Evolutionary conservation across 805 yeast species (phyloP).

Genomic region (Ogataea pini): DNA sequence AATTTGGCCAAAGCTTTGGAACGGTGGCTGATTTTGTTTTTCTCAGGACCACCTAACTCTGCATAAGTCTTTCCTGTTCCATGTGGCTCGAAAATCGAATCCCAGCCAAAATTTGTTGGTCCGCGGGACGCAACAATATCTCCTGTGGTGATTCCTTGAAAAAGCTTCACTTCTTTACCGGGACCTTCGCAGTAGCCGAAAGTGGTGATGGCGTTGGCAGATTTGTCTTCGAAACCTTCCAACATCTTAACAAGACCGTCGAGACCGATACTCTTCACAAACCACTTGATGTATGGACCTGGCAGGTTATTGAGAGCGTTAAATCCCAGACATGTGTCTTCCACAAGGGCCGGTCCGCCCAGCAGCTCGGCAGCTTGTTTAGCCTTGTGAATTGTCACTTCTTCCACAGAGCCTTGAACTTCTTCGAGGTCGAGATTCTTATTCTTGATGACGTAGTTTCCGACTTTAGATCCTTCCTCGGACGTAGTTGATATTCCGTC

Average conservation of each 20-base stretch:
- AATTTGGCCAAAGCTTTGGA: conserved; percentile 78
- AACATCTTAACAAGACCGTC: conserved; percentile 77
- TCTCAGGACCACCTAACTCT: conserved; percentile 75
- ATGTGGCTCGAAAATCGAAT: conserved; percentile 81
- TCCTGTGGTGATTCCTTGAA: conserved; percentile 86
- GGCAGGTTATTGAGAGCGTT: conserved; percentile 80
- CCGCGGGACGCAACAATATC: conserved; percentile 77
- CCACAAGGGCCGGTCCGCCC: conserved; percentile 85
- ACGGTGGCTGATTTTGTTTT: conserved; percentile 86
- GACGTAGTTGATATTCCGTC: conserved; percentile 30
- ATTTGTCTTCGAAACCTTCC: conserved; percentile 76
- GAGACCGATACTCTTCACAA: conserved; percentile 71
- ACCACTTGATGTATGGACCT: conserved; percentile 93
- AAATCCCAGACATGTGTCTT: conserved; percentile 90
- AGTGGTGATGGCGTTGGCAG: conserved; percentile 87
- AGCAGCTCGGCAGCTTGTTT: conserved; percentile 63
- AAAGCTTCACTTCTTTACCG: conserved; percentile 66
- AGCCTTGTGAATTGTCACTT: conserved; percentile 81
- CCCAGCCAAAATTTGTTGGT: conserved; percentile 90
- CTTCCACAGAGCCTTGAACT: conserved; percentile 83
- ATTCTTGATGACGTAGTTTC: conserved; percentile 56
- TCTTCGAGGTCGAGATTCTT: conserved; percentile 80
- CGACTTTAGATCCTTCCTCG: conserved; percentile 41
- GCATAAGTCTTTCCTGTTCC: conserved; percentile 82
- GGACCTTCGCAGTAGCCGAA: conserved; percentile 90